Base-by-base conservation (phyloP, 1,284 basidiomycete species). In the Erythrobasidium hasegawianum region DNA sequence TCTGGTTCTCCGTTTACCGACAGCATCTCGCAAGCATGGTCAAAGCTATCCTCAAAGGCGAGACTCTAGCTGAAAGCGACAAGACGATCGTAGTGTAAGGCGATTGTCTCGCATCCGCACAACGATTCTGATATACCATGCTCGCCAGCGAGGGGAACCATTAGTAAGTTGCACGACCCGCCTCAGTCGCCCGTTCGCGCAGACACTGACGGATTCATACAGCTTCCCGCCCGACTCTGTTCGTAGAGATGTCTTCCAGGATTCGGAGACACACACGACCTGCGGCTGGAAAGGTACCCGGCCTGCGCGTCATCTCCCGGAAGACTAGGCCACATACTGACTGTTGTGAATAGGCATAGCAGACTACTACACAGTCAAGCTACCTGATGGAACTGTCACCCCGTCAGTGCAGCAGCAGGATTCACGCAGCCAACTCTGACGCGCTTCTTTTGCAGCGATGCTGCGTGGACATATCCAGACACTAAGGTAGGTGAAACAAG, bases 241-340 rank as follows among this genome's bases (percentile, higher is more conserved):
- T 14, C 40, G 52, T 10, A 56, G 18, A n/a, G 38, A 56, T 2
- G 24, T 64, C 8, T 64, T 64, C 53, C 45, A 29, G 10, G 52
- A 56, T 1, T 64, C 61, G 27, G 41, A 18, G 18, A 57, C 61
- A 11, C 61, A 57, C 29, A 64, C 61, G 1, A 57, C 43, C 24
- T 64, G 61, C 29, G 61, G 61, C 13, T 64, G 61, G 61, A 64
- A 64, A 50, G 61, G 61, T 57, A 29, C 10, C 33, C 33, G 43
- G 40, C 18, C 39, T 33, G n/a, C 16, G 7, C 2, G 10, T 53
- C 49, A 14, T 27, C 10, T 11, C 16, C 18, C 20, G 16, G 20
- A 5, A 5, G 2, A 24, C 18, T 7, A 26, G 29, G 52, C 49
- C 27, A 61, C n/a, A 16, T 62, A 33, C 18, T 26, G 9, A 54